phyloP scores from a whole-genome alignment of 2,329 filamentous ascomycete species.

The Neonectria faginata region DNA sequence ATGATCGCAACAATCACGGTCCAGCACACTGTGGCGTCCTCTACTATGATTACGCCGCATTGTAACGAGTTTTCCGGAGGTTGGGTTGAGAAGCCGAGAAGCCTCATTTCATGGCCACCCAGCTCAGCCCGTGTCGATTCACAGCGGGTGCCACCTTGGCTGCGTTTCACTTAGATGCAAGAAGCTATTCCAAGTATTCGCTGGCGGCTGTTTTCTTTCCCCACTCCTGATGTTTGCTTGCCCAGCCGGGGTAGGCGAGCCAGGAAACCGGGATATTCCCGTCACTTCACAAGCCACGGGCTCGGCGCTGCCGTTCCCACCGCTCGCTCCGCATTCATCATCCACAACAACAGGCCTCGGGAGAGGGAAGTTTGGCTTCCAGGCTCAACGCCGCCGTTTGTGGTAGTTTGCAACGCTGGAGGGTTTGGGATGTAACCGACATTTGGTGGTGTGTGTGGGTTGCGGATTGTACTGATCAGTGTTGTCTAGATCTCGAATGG shows the following conservation, averaged over 20 bases:
- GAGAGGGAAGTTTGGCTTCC: slow-evolving; percentile 6
- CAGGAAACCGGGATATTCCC: slow-evolving; percentile 26
- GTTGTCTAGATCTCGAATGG: not conserved
- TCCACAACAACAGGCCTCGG: not conserved
- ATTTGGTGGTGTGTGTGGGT: not conserved
- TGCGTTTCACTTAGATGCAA: slow-evolving; percentile 27
- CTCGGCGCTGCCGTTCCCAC: slow-evolving; percentile 16
- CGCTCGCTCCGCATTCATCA: not conserved
- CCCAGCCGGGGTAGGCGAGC: slow-evolving; percentile 9
- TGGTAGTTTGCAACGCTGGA: slow-evolving; percentile 22
- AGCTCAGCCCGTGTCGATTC: slow-evolving; percentile 29
- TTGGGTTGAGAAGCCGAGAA: slow-evolving; percentile 8
- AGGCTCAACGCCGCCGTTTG: not conserved
- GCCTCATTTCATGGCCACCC: slow-evolving; percentile 23
- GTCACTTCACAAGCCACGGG: slow-evolving; percentile 12
- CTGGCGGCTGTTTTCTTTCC: slow-evolving; percentile 33
- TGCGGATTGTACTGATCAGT: not conserved
- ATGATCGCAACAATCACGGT: slow-evolving; percentile 12
- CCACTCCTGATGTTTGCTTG: slow-evolving; percentile 29
- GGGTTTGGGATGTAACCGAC: slow-evolving; percentile 16
- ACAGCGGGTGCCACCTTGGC: slow-evolving; percentile 28
- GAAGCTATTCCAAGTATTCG: slow-evolving; percentile 31
- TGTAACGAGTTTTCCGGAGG: slow-evolving; percentile 16
- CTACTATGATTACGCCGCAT: slow-evolving; percentile 5
- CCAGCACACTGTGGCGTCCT: slow-evolving; percentile 2